Conservation (phyloP, 2,329 filamentous ascomycete species). For the Aspergillus sp. region DNA sequence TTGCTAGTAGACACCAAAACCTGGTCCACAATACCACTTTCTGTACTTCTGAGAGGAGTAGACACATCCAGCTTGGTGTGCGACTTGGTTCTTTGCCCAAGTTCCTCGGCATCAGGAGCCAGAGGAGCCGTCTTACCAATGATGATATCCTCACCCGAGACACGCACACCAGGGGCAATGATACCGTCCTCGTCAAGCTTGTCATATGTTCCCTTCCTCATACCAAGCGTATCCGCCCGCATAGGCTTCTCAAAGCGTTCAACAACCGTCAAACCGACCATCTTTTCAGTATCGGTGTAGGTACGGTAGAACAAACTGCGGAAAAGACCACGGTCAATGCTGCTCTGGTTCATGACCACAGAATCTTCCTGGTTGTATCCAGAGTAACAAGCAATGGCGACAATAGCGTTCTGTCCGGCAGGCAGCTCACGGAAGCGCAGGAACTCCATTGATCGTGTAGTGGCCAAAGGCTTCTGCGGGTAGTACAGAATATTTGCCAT, state of each 20-base stretch:
- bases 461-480: slow-evolving; percentile 93
- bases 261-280: slow-evolving; percentile 85
- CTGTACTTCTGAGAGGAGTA: slow-evolving; percentile 88
- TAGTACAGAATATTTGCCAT: slow-evolving; percentile 99
- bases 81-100: slow-evolving; percentile 82
- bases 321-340: slow-evolving; percentile 95
- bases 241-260: slow-evolving; percentile 96
- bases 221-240: slow-evolving; percentile 77
- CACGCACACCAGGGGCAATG: slow-evolving; percentile 85
- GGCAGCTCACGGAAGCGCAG: slow-evolving; percentile 96
- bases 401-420: slow-evolving; percentile 95
- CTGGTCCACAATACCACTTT: slow-evolving; percentile 93
- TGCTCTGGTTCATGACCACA: slow-evolving; percentile 99
- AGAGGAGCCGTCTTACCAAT: slow-evolving; percentile 98
- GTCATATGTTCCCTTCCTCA: slow-evolving; percentile 95
- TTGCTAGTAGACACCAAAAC: slow-evolving; percentile 92
- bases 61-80: slow-evolving; percentile 95
- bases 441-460: slow-evolving; percentile 97
- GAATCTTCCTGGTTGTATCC: slow-evolving; percentile 99
- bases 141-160: slow-evolving; percentile 97
- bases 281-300: slow-evolving; percentile 96
- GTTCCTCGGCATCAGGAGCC: slow-evolving; percentile 84
- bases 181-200: slow-evolving; percentile 97
- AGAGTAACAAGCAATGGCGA: slow-evolving; percentile 94
- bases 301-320: slow-evolving; percentile 96